Base-by-base conservation (phyloP, 1,139 yeast genomes). In the Martiniozyma asiatica region DNA sequence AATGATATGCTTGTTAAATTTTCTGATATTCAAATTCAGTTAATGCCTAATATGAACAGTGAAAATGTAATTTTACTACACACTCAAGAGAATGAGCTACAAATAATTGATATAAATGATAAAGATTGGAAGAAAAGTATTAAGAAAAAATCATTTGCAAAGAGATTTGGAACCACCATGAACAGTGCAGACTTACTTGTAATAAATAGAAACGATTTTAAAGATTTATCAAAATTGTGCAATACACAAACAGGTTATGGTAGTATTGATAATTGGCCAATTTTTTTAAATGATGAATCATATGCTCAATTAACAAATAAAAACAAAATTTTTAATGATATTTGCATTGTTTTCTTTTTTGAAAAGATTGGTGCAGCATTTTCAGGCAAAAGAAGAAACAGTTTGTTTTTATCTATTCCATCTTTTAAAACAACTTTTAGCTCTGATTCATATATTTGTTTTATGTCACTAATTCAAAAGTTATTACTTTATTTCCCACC, bases 11-110 rank as follows among this genome's bases (percentile, higher is more conserved):
- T 73, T 39, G 64, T 87, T 22, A 78, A 76, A 35, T 61, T 89
- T 20, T 58, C 77, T 5, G 70, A 87, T 3, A 95, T 96, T 0
- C 96, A 87, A 48, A 75, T 85, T 32, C 97, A 89, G 52, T 52
- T 89, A 19, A 75, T 78, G 37, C 67, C 81, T 31, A 74, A 74
- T 22, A 73, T 71, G 34, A 65, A 68, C 22, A 70, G 78, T 0
- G 73, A 71, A 28, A 63, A 79, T 2, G 68, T 80, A 30, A 65
- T 84, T 11, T 52, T 84, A 32, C 59, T 84, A 10, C 68, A 80
- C 3, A 68, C 94, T 0, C 75, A 77, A 33, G 74, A 70, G 37
- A 68, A 87, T 39, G 87, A 81, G 44, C 45, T 80, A 42, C 68
- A 82, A 37, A 67, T 78, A 10, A 53, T 84, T 12, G 61, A 73